These are phyloP conservation scores for Gloeopeniophorella convolvens DNA, from an alignment of 768 basidiomycete species.

Conservation along the genomic window DNA sequence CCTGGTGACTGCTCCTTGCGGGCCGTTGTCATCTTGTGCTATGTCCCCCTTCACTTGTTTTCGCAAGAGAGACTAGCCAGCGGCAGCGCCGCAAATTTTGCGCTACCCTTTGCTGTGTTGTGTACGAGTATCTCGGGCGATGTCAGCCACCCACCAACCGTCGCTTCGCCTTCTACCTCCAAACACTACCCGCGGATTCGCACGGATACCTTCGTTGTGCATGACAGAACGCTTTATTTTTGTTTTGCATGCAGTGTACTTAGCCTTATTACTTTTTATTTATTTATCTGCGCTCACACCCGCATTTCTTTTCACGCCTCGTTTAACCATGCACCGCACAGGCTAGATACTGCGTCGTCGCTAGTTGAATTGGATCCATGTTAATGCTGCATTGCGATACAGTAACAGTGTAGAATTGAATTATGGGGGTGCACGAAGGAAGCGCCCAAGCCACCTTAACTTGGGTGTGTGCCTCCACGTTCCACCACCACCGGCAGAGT, in stretches of 20 bases:
- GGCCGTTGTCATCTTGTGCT: background rate
- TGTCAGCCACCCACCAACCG: background rate
- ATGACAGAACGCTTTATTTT: background rate
- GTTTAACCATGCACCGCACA: background rate
- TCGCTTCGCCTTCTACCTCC: background rate
- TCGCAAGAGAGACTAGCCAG: background rate
- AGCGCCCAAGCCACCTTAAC: too few species aligned
- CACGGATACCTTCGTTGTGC: constrained; percentile 12
- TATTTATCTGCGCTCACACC: background rate
- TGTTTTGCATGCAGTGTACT: constrained; percentile 8
- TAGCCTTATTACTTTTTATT: constrained; percentile 8
- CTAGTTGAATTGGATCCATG: background rate
- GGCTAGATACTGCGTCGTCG: background rate
- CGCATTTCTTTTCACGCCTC: background rate
- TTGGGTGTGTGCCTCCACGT: too few species aligned
- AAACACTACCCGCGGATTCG: constrained; percentile 6
- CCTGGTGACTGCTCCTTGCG: background rate
- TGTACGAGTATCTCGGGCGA: constrained; percentile 4
- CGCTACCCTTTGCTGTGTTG: background rate
- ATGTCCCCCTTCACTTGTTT: background rate
- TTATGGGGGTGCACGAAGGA: too few species aligned
- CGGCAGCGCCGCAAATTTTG: too few species aligned
- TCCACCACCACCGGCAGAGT: too few species aligned
- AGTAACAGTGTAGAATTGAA: too few species aligned
- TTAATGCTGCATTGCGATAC: background rate